A percentile compares a stretch with the other conserved stretches of the same genome.
These are phyloP conservation scores for Seiridium cupressi DNA, from an alignment of 2,329 filamentous ascomycete species.

Conservation along the genomic window DNA sequence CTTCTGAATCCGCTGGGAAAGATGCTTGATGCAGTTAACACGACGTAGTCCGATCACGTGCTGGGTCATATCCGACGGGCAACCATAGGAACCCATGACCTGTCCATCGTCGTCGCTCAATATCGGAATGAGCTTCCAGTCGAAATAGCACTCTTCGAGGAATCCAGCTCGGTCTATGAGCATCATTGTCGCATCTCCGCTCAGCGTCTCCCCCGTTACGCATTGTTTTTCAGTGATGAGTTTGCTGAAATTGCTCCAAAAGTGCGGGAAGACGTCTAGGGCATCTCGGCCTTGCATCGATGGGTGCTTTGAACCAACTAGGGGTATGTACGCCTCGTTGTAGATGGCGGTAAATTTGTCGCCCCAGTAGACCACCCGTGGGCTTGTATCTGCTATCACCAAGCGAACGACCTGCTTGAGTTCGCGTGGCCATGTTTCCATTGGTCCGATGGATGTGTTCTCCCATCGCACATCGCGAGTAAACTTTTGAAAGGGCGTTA, in stretches of 20 bases:
- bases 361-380: constrained; percentile 34
- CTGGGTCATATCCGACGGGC: constrained; percentile 24
- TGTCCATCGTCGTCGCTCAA: constrained; percentile 33
- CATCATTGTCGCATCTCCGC: constrained; percentile 23
- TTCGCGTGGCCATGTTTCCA: constrained; percentile 34
- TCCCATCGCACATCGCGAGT: constrained; percentile 38
- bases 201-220: constrained; percentile 19
- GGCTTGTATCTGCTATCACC: constrained; percentile 31
- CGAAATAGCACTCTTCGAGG: constrained; percentile 37
- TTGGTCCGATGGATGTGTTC: constrained; percentile 37
- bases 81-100: constrained; percentile 22
- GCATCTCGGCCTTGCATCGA: constrained; percentile 33
- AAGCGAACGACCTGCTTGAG: constrained; percentile 35
- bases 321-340: constrained; percentile 30
- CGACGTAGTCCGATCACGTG: constrained; percentile 33
- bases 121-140: constrained; percentile 41
- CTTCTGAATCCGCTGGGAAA: constrained; percentile 29
- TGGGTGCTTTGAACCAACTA: constrained; percentile 32
- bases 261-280: constrained; percentile 34
- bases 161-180: constrained; percentile 31
- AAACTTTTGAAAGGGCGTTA: constrained; percentile 20
- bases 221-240: constrained; percentile 24
- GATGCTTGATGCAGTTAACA: constrained; percentile 34
- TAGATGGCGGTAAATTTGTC: constrained; percentile 28
- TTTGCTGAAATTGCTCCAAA: constrained; percentile 28